These are phyloP conservation scores for Haplosporangium sp. DNA, from an alignment of 371 early-diverging fungal genomes.

Conservation along the genomic window DNA sequence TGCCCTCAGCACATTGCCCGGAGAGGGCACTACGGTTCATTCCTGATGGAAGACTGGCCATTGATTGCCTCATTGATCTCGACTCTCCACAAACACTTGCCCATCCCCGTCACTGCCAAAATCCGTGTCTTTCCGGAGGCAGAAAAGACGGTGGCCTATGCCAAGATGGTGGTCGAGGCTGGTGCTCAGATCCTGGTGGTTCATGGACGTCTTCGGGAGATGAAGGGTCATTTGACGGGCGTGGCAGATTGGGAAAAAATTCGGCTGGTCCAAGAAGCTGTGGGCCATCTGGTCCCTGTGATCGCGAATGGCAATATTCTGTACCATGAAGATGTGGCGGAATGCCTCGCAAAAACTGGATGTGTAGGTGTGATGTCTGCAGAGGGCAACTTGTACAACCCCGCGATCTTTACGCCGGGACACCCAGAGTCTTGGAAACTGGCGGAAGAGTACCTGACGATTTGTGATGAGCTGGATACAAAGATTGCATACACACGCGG, in stretches of 20 bases:
- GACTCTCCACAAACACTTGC: conserved; percentile 81
- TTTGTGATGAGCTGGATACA: conserved; percentile 75
- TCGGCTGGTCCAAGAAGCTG: conserved; percentile 84
- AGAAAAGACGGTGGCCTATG: conserved; percentile 94
- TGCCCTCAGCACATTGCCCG: conserved; percentile 98
- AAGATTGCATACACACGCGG: conserved; percentile 77
- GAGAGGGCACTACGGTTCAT: conserved; percentile 97
- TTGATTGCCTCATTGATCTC: conserved; percentile 75
- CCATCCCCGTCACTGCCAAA: conserved; percentile 97
- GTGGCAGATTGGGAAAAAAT: conserved; percentile 99
- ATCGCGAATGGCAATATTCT: conserved; percentile 98
- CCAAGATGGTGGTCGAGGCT: conserved; percentile 96
- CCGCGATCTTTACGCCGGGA: conserved; percentile 81
- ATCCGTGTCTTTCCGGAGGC: conserved; percentile 95
- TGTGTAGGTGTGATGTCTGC: conserved; percentile 98
- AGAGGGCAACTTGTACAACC: conserved; percentile 94
- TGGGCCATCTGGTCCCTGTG: conserved; percentile 86
- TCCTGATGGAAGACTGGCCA: conserved; percentile 97
- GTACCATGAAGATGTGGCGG: conserved; percentile 88
- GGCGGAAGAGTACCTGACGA: conserved; percentile 89
- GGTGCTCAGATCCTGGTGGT: conserved; percentile 96
- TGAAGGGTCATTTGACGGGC: conserved; percentile 97
- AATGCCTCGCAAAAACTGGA: conserved; percentile 89
- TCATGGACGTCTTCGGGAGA: conserved; percentile 98
- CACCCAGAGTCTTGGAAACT: conserved; percentile 79